Base-by-base conservation (phyloP, 202 grass and related monocot genomes). In the Dendrocalamus latiflorus region DNA sequence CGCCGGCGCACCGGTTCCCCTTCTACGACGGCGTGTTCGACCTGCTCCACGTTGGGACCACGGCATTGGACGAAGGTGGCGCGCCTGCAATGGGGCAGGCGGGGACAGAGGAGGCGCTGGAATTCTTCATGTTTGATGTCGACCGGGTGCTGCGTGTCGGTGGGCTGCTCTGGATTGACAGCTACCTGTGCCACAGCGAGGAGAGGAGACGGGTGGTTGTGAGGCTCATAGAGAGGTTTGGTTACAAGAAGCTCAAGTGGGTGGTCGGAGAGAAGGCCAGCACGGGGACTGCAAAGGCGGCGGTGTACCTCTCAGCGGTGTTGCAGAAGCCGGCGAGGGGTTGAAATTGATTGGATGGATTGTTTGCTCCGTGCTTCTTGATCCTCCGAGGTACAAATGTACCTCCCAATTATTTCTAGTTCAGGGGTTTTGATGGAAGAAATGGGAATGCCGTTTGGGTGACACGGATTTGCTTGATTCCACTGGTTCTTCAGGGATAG, bases 11-110 rank as follows among this genome's bases (percentile, higher is more conserved):
- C 83, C 89, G 93, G 7, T 92, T 98, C 56, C 96, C 96, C 6
- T 95, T 98, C 90, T 98, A 95, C 74, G 93, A 98, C n/a, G 88
- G 90, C 21, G 91, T 98, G 81, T 95, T 98, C 77, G 96, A 98
- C 81, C 77, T 98, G 21, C 89, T 95, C 58, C 96, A 98, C 87
- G 65, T 88, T 17, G 85, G 82, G 44, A 79, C 91, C 62, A 64
- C 85, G 34, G 95, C 95, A 6, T 15, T 98, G 80, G 87, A 95
- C 47, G 95, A 92, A 62, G 91, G 89, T 8, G 93, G 91, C 22
- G 85, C 93, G 26, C 85, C 89, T 8, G 91, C 91, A 1, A 41
- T 98, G 83, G 95, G 95, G 74, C 81, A 81, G 70, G 75, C 91
- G 0, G 75, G 70, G 70, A 82, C 85, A 6, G 11, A 72, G 5